Evolutionary conservation across 257 asterid species (phyloP).

Genomic region (Leptodermis oblonga): DNA sequence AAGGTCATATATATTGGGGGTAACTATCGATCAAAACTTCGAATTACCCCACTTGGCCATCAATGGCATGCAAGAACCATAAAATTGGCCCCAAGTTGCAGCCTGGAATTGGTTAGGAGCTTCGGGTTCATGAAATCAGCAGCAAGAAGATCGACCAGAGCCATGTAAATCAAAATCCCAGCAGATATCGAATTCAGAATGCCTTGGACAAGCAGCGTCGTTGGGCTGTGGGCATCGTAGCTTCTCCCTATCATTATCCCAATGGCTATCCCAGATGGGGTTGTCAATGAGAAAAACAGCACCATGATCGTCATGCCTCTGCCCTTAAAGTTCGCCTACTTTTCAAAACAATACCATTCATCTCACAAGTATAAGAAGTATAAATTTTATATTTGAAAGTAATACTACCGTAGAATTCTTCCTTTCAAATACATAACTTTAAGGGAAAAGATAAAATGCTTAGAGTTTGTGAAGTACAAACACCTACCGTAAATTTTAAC

Average conservation of each 20-base stretch:
- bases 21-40: not conserved
- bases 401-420: too few species aligned
- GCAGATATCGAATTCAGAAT: slow-evolving; percentile 26
- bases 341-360: too few species aligned
- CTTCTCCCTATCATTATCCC: slow-evolving; percentile 20
- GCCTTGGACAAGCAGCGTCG: slow-evolving; percentile 23
- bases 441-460: too few species aligned
- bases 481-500: too few species aligned
- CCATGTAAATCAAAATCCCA: slow-evolving; percentile 29
- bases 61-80: slow-evolving; percentile 23
- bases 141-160: slow-evolving; percentile 29
- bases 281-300: slow-evolving; percentile 22
- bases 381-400: too few species aligned
- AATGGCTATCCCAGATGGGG: slow-evolving; percentile 27
- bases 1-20: not conserved
- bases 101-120: slow-evolving; percentile 11
- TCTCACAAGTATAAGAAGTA: too few species aligned
- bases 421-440: too few species aligned
- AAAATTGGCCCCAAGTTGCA: slow-evolving; percentile 20
- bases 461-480: too few species aligned
- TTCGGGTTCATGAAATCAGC: slow-evolving; percentile 27
- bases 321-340: slow-evolving; percentile 26
- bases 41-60: slow-evolving; percentile 24
- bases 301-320: slow-evolving; percentile 18
- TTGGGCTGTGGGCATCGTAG: slow-evolving; percentile 17